A percentile compares a stretch with the other conserved stretches of the same genome.
These are phyloP conservation scores for Strobilomyces confusus DNA, from an alignment of 768 basidiomycete species.

Conservation along the genomic window DNA sequence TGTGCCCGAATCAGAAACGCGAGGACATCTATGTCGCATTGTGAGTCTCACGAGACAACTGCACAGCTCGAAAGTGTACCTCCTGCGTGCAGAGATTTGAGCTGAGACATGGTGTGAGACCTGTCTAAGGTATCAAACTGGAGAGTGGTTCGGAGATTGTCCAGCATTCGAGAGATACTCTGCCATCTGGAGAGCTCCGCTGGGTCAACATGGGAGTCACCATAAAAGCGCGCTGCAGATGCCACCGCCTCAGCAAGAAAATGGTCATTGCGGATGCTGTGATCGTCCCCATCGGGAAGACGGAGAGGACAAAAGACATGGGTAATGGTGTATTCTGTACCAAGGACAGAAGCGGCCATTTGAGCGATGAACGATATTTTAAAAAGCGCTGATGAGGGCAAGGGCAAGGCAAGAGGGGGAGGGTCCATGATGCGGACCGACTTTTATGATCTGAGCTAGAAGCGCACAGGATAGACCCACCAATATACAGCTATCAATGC, in stretches of 20 bases:
- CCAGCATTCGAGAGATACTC: not conserved
- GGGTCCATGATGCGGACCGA: not conserved
- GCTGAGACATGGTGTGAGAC: not conserved
- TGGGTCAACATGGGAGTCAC: not conserved
- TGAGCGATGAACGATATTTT: not conserved
- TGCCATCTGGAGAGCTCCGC: not conserved
- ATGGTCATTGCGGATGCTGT: not conserved
- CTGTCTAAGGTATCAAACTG: not conserved
- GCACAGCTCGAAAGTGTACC: not conserved
- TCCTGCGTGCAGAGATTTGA: not conserved
- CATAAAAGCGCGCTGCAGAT: not conserved
- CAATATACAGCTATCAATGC: not conserved
- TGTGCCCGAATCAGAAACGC: slow-evolving; percentile 18
- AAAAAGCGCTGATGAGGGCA: not conserved
- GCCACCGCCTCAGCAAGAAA: not conserved
- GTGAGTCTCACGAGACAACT: not conserved
- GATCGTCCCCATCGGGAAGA: slow-evolving; percentile 7
- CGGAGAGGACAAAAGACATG: not conserved
- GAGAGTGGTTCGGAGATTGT: not conserved
- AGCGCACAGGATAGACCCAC: no score
- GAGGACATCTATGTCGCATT: slow-evolving; percentile 31
- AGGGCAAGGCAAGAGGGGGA: not conserved
- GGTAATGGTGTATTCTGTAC: not conserved
- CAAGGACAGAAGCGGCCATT: slow-evolving; percentile 9
- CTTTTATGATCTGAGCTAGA: not conserved